Evolutionary conservation across 1,284 basidiomycete species (phyloP).

Genomic region (Thelephora terrestris): DNA sequence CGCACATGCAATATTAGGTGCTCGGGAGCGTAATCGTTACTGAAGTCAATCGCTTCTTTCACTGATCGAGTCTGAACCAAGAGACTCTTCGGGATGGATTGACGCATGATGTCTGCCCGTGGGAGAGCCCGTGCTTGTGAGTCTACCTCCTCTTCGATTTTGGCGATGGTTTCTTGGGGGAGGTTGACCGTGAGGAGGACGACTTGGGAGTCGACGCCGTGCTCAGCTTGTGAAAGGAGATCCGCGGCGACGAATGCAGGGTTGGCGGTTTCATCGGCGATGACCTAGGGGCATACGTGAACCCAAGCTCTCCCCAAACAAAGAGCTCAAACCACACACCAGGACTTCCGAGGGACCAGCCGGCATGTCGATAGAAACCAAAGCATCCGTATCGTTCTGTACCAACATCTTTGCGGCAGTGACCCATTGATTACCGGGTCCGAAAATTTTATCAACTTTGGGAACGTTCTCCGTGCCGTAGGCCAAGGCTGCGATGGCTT

Average conservation of each 20-base stretch:
- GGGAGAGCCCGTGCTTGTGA: conserved; percentile 80
- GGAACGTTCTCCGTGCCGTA: conserved; percentile 93
- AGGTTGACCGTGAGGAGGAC: conserved; percentile 82
- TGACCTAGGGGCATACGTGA: conserved; percentile 47
- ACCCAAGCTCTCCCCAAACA: not conserved
- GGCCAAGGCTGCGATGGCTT: conserved; percentile 95
- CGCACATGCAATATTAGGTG: conserved; percentile 88
- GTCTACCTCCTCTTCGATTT: conserved; percentile 84
- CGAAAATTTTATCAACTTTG: conserved; percentile 99
- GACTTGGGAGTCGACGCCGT: conserved; percentile 97
- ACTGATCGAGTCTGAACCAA: conserved; percentile 68
- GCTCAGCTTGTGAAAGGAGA: conserved; percentile 94
- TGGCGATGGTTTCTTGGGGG: conserved; percentile 46
- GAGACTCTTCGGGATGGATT: conserved; percentile 88
- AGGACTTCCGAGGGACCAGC: conserved; percentile 96
- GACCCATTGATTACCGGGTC: conserved; percentile 99
- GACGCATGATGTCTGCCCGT: conserved; percentile 83
- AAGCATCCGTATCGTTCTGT: conserved; percentile 95
- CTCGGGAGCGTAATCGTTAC: conserved; percentile 96
- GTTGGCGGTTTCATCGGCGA: conserved; percentile 82
- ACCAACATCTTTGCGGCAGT: conserved; percentile 99
- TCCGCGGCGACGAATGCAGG: conserved; percentile 94
- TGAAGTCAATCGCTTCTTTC: conserved; percentile 78
- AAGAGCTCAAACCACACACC: conserved; percentile 40
- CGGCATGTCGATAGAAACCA: conserved; percentile 98